Evolutionary conservation across 352 stramenopile genomes (phyloP).

Genomic region (Peronosclerospora sorghi): DNA sequence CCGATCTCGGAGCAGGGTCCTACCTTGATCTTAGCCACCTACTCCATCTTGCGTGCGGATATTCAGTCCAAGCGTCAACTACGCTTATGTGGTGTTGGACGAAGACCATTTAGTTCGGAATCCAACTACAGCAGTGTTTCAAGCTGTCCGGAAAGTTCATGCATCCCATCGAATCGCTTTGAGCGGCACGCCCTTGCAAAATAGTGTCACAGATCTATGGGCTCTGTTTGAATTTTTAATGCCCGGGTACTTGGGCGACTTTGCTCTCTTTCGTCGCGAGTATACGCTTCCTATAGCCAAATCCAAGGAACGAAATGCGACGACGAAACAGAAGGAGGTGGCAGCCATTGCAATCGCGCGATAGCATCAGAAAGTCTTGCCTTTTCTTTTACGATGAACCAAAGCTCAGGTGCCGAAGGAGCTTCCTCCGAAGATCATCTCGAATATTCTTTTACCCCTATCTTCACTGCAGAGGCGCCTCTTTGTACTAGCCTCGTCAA

Average conservation of each 20-base stretch:
- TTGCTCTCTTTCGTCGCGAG: conserved; percentile 41
- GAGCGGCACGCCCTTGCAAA: conserved; percentile 96
- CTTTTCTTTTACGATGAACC: conserved; percentile 95
- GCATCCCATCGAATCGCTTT: conserved; percentile 88
- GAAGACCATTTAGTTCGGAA: conserved; percentile 97
- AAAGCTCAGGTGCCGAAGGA: conserved; percentile 94
- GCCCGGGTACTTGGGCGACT: conserved; percentile 93
- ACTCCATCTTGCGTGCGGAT: conserved; percentile 78
- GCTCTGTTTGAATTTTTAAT: conserved; percentile 96
- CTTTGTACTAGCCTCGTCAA: conserved; percentile 48
- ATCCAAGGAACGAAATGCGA: conserved; percentile 47
- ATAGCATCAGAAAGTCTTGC: conserved; percentile 92
- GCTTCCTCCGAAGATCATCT: conserved; percentile 95
- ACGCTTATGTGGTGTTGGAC: conserved; percentile 89
- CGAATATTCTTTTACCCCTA: conserved; percentile 85
- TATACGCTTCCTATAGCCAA: conserved; percentile 57
- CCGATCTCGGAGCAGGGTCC: conserved; percentile 1
- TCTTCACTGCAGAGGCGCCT: conserved; percentile 77
- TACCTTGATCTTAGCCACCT: conserved; percentile 67
- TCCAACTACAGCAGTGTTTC: conserved; percentile 82
- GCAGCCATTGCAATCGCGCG: conserved; percentile 83
- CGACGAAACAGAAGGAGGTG: conserved; percentile 60
- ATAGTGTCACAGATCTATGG: conserved; percentile 95
- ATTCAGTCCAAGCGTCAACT: conserved; percentile 41
- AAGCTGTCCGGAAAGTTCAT: conserved; percentile 66